Percentiles rank a stretch among this genome's conserved stretches.
Evolutionary conservation across 2,329 filamentous ascomycete species (phyloP).

Genomic region (Rutstroemia sp.): DNA sequence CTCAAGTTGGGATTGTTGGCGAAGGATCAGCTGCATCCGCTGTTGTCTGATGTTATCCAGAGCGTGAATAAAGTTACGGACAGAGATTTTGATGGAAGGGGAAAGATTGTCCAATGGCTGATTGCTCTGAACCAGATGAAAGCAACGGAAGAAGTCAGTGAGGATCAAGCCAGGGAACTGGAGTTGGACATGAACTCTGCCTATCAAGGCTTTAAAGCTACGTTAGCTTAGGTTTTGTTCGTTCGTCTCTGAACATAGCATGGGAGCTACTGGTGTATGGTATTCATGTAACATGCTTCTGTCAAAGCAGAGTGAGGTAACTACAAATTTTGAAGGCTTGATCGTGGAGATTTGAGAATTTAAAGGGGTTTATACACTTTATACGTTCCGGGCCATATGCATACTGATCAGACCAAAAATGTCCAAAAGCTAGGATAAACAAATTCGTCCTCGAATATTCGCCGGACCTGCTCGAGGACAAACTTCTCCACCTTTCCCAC

Average conservation of each 20-base stretch:
- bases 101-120: conserved; percentile 97
- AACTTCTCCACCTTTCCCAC: conserved; percentile 98
- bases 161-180: conserved; percentile 81
- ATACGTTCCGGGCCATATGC: too few relatives aligned
- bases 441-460: conserved; percentile 98
- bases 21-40: conserved; percentile 92
- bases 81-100: conserved; percentile 86
- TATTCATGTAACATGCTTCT: neutral
- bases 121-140: conserved; percentile 98
- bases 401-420: conserved; percentile 62
- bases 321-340: neutral
- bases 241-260: neutral
- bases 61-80: conserved; percentile 96
- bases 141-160: conserved; percentile 80
- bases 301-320: too few relatives aligned
- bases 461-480: conserved; percentile 88
- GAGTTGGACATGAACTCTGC: conserved; percentile 91
- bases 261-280: neutral
- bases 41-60: conserved; percentile 92
- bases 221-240: conserved; percentile 16
- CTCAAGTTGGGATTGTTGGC: conserved; percentile 86
- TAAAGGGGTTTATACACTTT: too few relatives aligned
- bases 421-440: conserved; percentile 99
- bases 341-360: neutral
- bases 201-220: conserved; percentile 80